phyloP scores from a whole-genome alignment of 1,284 basidiomycete genomes.

The Fomes fomentarius region DNA sequence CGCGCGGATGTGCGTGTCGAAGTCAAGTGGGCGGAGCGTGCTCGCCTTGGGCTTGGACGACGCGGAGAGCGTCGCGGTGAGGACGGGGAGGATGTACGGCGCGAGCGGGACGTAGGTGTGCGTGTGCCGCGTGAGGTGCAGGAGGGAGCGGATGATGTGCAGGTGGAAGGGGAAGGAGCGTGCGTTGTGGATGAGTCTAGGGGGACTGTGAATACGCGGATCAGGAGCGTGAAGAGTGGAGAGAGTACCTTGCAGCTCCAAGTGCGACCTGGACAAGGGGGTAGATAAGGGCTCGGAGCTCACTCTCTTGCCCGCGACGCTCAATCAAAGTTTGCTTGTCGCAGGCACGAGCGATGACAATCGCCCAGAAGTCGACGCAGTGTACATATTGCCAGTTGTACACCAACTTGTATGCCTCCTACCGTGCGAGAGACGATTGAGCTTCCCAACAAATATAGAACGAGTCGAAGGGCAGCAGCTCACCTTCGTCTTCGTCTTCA shows the following conservation, averaged over 20 bases:
- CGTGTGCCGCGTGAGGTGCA: slow-evolving; percentile 78
- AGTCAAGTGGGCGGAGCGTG: slow-evolving; percentile 89
- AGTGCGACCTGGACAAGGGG: slow-evolving; percentile 94
- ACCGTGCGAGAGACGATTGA: slow-evolving; percentile 10
- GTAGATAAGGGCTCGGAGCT: slow-evolving; percentile 89
- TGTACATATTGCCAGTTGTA: slow-evolving; percentile 99
- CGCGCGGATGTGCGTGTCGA: slow-evolving; percentile 86
- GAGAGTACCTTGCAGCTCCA: slow-evolving; percentile 82
- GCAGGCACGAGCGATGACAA: slow-evolving; percentile 85
- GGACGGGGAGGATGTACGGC: slow-evolving; percentile 86
- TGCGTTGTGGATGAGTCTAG: slow-evolving; percentile 80
- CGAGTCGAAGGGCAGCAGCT: slow-evolving; percentile 16
- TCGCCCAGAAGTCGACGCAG: slow-evolving; percentile 95
- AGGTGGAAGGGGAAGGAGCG: slow-evolving; percentile 84
- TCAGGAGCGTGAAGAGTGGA: not conserved
- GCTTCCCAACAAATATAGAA: too few relatives aligned
- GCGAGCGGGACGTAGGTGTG: slow-evolving; percentile 89
- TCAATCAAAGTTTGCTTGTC: slow-evolving; percentile 58
- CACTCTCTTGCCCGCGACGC: slow-evolving; percentile 66
- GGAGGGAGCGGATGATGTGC: slow-evolving; percentile 73
- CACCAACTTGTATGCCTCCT: slow-evolving; percentile 90
- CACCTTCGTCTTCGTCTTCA: slow-evolving; percentile 87
- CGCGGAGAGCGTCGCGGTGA: slow-evolving; percentile 80
- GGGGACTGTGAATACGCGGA: not conserved
- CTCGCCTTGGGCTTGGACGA: slow-evolving; percentile 80